Evolutionary conservation across 2,329 filamentous ascomycete genomes (phyloP).

Genomic region (Phyllosticta capitalensis): DNA sequence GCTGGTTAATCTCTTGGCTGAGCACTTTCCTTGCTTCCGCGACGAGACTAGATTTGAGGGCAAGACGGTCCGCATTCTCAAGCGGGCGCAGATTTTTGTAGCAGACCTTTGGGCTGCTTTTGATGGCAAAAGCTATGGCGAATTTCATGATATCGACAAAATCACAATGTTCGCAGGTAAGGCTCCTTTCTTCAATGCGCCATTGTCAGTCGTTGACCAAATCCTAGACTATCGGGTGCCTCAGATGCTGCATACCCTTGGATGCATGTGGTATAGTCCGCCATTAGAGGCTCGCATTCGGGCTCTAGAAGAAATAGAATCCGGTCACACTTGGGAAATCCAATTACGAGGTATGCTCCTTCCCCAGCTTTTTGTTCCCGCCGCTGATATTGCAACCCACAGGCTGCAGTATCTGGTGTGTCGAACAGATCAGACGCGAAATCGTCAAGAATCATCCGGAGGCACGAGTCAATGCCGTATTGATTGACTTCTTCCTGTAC

Average conservation of each 20-base stretch:
- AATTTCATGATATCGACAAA: slow-evolving; percentile 83
- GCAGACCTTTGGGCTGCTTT: slow-evolving; percentile 97
- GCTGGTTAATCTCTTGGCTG: slow-evolving; percentile 76
- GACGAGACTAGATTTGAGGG: slow-evolving; percentile 71
- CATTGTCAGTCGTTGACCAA: slow-evolving; percentile 1
- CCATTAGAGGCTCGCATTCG: slow-evolving; percentile 63
- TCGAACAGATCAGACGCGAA: slow-evolving; percentile 77
- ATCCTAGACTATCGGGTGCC: slow-evolving; percentile 78
- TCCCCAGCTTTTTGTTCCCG: background rate
- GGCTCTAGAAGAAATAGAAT: slow-evolving; percentile 53
- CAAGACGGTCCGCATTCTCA: slow-evolving; percentile 71
- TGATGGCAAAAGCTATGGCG: slow-evolving; percentile 66
- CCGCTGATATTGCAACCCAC: background rate
- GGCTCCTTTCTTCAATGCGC: background rate
- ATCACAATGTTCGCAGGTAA: slow-evolving; percentile 89
- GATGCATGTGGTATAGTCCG: slow-evolving; percentile 65
- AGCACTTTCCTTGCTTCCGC: slow-evolving; percentile 75
- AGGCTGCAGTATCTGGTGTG: slow-evolving; percentile 93
- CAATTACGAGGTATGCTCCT: slow-evolving; percentile 62
- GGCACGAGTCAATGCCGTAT: slow-evolving; percentile 65
- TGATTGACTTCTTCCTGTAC: slow-evolving; percentile 97
- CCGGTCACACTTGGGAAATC: slow-evolving; percentile 70
- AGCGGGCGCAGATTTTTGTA: slow-evolving; percentile 90
- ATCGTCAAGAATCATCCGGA: slow-evolving; percentile 66
- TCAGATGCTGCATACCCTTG: slow-evolving; percentile 56